Evolutionary conservation across 495 filamentous ascomycete species (phyloP), one percentile per base, ranked within the genome.

Genomic region (Aspergillus cavernicola): DNA sequence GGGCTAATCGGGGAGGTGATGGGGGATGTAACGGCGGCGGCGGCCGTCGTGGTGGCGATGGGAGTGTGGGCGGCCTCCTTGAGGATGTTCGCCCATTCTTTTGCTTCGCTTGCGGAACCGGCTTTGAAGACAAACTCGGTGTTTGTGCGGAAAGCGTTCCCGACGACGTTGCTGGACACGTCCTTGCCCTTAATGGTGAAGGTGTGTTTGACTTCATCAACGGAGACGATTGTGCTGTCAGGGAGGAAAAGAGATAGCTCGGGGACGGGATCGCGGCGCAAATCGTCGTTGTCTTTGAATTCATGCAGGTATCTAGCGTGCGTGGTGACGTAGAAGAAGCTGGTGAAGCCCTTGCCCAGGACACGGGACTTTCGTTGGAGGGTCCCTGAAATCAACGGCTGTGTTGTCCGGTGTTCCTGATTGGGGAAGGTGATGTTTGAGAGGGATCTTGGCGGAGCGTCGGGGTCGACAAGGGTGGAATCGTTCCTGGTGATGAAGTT

Each of bases 151-250:
- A 87, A 72, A 22, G 76, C 79, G 52, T 77, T 80, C 12, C 80
- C 79, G 45, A 84, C 70, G 57, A 79, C 79, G 54, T 82, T 80
- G 62, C 79, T 78, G 31, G 77, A 80, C 5, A 80, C 80, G 63
- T 97, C 90, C 71, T 97, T 98, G 60, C 93, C 95, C 75, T 96
- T 96, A 66, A 98, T 77, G 60, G 80, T 86, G 83, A 98, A 97
- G 63, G 80, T 86, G 82, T 97, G 96, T 66, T 95, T 96, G 57
- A 81, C 77, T 36, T 85, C 91, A 56, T 77, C 80, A 35, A 90
- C 76, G 4, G 78, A 77, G 50, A 92, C 89, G 51, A 97, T 77
- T 20, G 81, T 70, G 62, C 92, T 95, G 64, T 98, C 95, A 38
- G 93, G 93, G 7, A 98, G 82, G 66, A 90, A 98, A 48, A 98